Percentiles rank a stretch among this genome's conserved stretches.
These are phyloP conservation scores for Tuber umbilicatum DNA, from an alignment of 495 filamentous ascomycete genomes.

Conservation along the genomic window DNA sequence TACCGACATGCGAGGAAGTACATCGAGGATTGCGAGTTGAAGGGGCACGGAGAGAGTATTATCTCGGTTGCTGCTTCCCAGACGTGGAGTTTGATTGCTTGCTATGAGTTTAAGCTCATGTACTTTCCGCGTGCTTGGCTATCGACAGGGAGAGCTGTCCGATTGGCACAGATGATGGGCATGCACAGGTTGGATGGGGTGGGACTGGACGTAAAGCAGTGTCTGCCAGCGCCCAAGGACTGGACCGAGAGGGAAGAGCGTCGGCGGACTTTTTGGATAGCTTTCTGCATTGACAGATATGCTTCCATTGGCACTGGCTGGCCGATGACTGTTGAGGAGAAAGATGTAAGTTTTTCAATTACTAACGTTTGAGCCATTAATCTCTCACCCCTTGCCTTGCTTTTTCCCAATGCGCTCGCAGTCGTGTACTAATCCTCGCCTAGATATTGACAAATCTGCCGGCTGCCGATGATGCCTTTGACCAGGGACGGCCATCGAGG, in stretches of 20 bases:
- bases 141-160: constrained; percentile 69
- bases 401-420: neutral
- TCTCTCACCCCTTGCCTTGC: constrained; percentile 4
- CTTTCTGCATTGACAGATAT: constrained; percentile 82
- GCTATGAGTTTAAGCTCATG: constrained; percentile 96
- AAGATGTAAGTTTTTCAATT: constrained; percentile 55
- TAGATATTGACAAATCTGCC: constrained; percentile 81
- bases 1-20: constrained; percentile 86
- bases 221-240: constrained; percentile 73
- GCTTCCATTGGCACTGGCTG: constrained; percentile 96
- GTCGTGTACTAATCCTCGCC: constrained; percentile 17
- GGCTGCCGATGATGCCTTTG: constrained; percentile 76
- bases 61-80: constrained; percentile 77
- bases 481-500: constrained; percentile 65
- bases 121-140: constrained; percentile 96
- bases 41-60: constrained; percentile 80
- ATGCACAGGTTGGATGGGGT: constrained; percentile 79
- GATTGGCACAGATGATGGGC: constrained; percentile 85
- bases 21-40: constrained; percentile 81
- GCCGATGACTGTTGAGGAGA: constrained; percentile 90
- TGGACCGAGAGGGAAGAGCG: constrained; percentile 92
- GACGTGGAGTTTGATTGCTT: constrained; percentile 68
- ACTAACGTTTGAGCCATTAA: constrained; percentile 1
- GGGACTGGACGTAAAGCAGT: constrained; percentile 90
- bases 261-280: constrained; percentile 89